These are phyloP conservation scores for Metschnikowia drakensbergensis DNA, from an alignment of 805 yeast species.

Conservation along the genomic window DNA sequence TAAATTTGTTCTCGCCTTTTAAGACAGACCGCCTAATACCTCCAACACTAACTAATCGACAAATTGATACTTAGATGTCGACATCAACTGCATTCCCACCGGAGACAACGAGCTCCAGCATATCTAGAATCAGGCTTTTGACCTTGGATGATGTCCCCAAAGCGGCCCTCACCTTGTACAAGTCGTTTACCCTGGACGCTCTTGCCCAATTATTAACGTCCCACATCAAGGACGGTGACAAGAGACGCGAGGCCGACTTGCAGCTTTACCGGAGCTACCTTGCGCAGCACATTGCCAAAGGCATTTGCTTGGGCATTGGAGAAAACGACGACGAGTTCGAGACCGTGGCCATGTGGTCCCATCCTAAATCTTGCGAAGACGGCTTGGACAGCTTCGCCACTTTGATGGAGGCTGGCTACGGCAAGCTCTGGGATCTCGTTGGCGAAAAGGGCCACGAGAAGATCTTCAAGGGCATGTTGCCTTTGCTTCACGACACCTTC, in stretches of 20 bases:
- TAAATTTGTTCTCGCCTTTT: slow-evolving; percentile 19
- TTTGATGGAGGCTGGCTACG: slow-evolving; percentile 51
- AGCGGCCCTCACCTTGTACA: slow-evolving; percentile 37
- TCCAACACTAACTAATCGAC: background rate
- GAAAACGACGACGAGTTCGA: slow-evolving; percentile 44
- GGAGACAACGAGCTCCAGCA: background rate
- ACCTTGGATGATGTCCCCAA: slow-evolving; percentile 23
- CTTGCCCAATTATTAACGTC: slow-evolving; percentile 26
- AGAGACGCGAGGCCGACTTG: slow-evolving; percentile 9
- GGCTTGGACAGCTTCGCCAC: slow-evolving; percentile 46
- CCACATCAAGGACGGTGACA: slow-evolving; percentile 11
- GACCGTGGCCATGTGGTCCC: slow-evolving; percentile 53
- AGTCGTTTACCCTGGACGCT: slow-evolving; percentile 33
- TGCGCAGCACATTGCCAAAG: slow-evolving; percentile 47
- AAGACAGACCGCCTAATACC: slow-evolving; percentile 1
- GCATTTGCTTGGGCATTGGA: slow-evolving; percentile 47
- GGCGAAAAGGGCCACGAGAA: slow-evolving; percentile 48
- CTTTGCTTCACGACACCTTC: slow-evolving; percentile 47
- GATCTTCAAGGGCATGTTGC: slow-evolving; percentile 48
- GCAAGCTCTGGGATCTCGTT: slow-evolving; percentile 46
- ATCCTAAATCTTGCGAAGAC: slow-evolving; percentile 39
- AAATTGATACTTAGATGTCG: background rate
- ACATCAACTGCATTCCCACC: background rate
- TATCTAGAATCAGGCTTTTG: slow-evolving; percentile 10
- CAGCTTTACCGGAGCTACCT: slow-evolving; percentile 49